Base-by-base conservation (phyloP, 179 eudicot genomes). In the Heliamphora pulchella region DNA sequence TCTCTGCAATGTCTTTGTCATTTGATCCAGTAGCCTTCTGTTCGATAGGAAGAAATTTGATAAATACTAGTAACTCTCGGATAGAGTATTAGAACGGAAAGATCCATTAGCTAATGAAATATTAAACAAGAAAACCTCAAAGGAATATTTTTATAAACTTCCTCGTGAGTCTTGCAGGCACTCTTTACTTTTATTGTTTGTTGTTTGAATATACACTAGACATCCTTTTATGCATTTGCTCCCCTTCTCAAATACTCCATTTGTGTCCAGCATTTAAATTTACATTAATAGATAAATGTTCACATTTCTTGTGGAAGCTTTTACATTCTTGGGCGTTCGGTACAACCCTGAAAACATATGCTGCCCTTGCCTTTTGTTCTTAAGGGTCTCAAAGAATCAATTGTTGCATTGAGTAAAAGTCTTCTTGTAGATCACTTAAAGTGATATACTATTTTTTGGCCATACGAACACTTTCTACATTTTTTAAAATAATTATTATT, bases 291-390 rank as follows among this genome's bases (percentile, higher is more conserved):
- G 58, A 54, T 13, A 6, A 2, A 8, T 46, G 10, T 44, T 50
- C 75, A n/a, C 17, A 48, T 71, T 48, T 53, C 62, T 4, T 73
- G 46, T 73, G 63, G 46, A 46, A 54, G 46, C 76, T 73, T 53
- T 53, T 53, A 17, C 63, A 13, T 14, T 73, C 15, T 73, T 53
- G 11, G 10, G 18, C 31, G 11, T 14, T 71, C 31, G 58, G 8
- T 73, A 53, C 31, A 39, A 65, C 44, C 46, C 69, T 65, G 44
- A 39, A 22, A 65, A 65, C 15, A 2, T 4, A 15, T 59, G 64
- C 64, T 13, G 64, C 64, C 20, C 18, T 15, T 15, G 64, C 20
- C 17, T 20, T 59, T 59, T 65, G 46, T 43, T 65, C 44, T 31
- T 8, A 65, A 65, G 14, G 46, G 69, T 65, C 43, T 65, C 31